phyloP scores from a whole-genome alignment of 2,329 filamentous ascomycete genomes.

The Westerdykella aurantiaca region DNA sequence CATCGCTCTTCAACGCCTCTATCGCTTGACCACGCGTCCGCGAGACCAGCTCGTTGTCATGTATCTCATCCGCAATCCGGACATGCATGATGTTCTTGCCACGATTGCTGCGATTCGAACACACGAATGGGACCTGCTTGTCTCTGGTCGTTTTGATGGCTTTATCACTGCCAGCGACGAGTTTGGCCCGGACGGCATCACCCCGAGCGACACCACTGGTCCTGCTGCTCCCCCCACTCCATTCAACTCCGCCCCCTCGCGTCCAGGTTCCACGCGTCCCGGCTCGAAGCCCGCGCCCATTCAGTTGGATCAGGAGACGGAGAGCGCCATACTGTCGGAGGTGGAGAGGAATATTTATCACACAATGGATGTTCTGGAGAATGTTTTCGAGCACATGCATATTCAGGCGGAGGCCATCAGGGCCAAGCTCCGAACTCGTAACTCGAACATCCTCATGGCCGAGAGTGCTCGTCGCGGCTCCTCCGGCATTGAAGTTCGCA shows the following conservation, averaged over 20 bases:
- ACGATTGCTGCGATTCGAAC: slow-evolving; percentile 82
- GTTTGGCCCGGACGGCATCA: slow-evolving; percentile 11
- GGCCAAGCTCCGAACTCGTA: slow-evolving; percentile 71
- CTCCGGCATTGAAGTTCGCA: slow-evolving; percentile 41
- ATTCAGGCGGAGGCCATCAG: slow-evolving; percentile 76
- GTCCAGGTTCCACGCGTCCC: slow-evolving; percentile 42
- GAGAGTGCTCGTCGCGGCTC: slow-evolving; percentile 51
- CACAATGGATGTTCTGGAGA: slow-evolving; percentile 90
- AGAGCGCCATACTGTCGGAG: slow-evolving; percentile 83
- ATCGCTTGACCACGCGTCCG: slow-evolving; percentile 65
- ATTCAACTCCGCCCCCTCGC: slow-evolving; percentile 25
- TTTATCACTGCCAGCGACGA: slow-evolving; percentile 94
- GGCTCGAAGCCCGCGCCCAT: slow-evolving; percentile 58
- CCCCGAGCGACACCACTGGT: not conserved
- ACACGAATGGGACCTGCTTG: slow-evolving; percentile 95
- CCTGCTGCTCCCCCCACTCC: slow-evolving; percentile 46
- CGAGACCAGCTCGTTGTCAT: slow-evolving; percentile 81
- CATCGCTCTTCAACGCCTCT: slow-evolving; percentile 75
- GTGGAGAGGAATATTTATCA: slow-evolving; percentile 89
- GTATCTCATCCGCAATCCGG: slow-evolving; percentile 76
- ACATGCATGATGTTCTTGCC: slow-evolving; percentile 77
- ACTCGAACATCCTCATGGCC: slow-evolving; percentile 67
- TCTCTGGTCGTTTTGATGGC: slow-evolving; percentile 88
- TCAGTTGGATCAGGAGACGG: slow-evolving; percentile 87
- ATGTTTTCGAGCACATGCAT: slow-evolving; percentile 90